Evolutionary conservation across 225 moss, liverwort and hornwort species (phyloP).

Genomic region (Physcomitrium patens): DNA sequence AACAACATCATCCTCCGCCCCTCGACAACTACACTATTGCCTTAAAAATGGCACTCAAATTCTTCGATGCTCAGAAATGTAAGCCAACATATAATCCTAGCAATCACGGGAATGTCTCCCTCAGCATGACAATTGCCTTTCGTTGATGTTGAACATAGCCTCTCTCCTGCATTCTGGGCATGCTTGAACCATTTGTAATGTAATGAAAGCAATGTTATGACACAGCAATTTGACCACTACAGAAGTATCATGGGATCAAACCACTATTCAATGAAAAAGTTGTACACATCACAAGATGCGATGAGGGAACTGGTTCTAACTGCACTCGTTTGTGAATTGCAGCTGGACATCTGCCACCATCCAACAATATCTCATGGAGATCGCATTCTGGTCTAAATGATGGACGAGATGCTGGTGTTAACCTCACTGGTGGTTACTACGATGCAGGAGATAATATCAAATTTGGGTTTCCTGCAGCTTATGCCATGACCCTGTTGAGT

Average conservation of each 20-base stretch:
- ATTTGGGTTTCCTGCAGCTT: slow-evolving; percentile 87
- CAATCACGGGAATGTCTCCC: too few relatives aligned
- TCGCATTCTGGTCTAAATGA: slow-evolving; percentile 64
- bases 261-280: not conserved
- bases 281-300: not conserved
- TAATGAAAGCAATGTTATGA: not conserved
- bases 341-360: slow-evolving; percentile 76
- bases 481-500: slow-evolving; percentile 75
- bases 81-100: slow-evolving; percentile 13
- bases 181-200: slow-evolving; percentile 7
- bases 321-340: slow-evolving; percentile 20
- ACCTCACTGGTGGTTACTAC: slow-evolving; percentile 83
- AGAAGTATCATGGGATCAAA: not conserved
- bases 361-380: slow-evolving; percentile 78
- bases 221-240: not conserved
- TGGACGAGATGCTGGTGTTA: slow-evolving; percentile 59
- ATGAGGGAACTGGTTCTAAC: not conserved
- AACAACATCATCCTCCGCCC: slow-evolving; percentile 55
- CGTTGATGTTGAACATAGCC: not conserved
- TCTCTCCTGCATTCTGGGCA: not conserved
- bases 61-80: slow-evolving; percentile 92
- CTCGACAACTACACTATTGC: slow-evolving; percentile 90
- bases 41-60: slow-evolving; percentile 66
- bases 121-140: too few relatives aligned
- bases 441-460: slow-evolving; percentile 95